Conservation (phyloP, 345 rosid species). For the Populus euphratica region DNA sequence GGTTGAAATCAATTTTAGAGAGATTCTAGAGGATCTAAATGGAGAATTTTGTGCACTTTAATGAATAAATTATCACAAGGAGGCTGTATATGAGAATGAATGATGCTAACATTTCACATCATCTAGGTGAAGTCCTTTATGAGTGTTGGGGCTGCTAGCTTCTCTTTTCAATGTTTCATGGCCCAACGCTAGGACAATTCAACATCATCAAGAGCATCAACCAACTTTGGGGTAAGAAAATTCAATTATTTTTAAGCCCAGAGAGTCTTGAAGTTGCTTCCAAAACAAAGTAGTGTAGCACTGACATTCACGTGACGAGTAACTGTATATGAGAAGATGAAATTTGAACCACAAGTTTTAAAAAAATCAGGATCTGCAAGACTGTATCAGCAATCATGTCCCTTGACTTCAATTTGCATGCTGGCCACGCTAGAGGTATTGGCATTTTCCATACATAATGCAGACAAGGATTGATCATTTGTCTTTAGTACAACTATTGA, state of each 20-base stretch:
- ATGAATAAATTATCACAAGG: neutral
- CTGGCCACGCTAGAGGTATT: neutral
- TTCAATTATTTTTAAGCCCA: neutral
- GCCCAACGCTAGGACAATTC: neutral
- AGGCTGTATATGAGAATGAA: neutral
- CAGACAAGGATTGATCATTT: conserved; percentile 10
- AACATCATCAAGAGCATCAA: neutral
- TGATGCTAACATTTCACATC: neutral
- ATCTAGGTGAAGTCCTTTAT: no score
- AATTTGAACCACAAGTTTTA: neutral
- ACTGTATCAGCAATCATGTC: neutral
- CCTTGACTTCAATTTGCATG: neutral
- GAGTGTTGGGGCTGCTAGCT: no score
- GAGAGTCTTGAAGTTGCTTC: neutral
- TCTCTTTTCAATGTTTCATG: neutral
- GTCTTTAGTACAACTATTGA: neutral
- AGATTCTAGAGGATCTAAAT: neutral
- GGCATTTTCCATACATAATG: conserved; percentile 3
- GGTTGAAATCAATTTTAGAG: no score
- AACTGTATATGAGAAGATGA: neutral
- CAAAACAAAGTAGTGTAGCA: neutral
- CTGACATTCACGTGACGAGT: no score
- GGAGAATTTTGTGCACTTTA: neutral
- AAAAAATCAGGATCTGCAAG: neutral
- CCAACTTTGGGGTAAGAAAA: neutral